Conservation (phyloP, 148 eudicot genomes). For the Silene conica region DNA sequence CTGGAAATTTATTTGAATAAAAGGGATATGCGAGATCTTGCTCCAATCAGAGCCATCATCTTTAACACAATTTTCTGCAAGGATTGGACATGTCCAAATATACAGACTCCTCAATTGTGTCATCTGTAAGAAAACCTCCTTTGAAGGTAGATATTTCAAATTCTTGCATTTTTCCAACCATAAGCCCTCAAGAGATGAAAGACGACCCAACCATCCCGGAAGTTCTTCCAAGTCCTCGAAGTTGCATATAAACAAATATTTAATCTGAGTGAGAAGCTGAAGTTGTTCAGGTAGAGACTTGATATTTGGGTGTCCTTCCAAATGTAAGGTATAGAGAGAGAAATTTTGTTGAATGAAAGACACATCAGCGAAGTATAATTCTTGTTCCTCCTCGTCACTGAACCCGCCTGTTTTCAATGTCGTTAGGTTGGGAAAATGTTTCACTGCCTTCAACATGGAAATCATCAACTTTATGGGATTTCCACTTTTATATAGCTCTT, state of each 20-base stretch:
- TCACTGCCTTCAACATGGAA: neutral
- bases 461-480: neutral
- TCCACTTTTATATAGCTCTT: too few species aligned
- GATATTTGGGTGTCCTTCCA: neutral
- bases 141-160: slow-evolving; percentile 5
- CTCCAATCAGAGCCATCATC: too few species aligned
- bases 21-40: slow-evolving; percentile 3
- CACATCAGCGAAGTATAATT: too few species aligned
- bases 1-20: neutral
- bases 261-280: neutral
- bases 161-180: neutral
- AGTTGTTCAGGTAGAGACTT: neutral
- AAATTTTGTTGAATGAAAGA: neutral
- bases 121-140: neutral
- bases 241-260: neutral
- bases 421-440: neutral
- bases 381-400: slow-evolving; percentile 3
- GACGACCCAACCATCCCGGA: slow-evolving; percentile 9
- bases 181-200: neutral
- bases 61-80: neutral
- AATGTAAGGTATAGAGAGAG: neutral
- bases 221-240: slow-evolving; percentile 1
- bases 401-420: neutral
- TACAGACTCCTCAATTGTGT: neutral
- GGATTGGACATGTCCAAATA: neutral